A percentile compares a stretch with the other conserved stretches of the same genome.
Conservation (phyloP, 352 stramenopile genomes). For the Phytophthora meadii region DNA sequence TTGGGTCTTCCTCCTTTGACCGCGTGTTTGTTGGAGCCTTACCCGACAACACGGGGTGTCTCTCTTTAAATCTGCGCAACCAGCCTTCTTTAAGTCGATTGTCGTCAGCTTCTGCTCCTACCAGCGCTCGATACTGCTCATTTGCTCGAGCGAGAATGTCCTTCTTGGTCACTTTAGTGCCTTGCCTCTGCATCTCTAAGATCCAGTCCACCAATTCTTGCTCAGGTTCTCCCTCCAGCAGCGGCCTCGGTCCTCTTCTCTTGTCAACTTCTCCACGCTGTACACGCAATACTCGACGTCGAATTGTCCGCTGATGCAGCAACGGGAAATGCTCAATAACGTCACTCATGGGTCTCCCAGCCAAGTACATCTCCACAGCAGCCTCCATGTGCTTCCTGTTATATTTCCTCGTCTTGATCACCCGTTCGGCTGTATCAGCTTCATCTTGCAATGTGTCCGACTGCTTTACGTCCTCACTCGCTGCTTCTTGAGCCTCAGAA, state of each 20-base stretch:
- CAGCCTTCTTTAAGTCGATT: slow-evolving; percentile 29
- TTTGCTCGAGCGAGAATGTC: slow-evolving; percentile 27
- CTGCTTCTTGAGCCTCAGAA: background rate
- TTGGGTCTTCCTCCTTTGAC: slow-evolving; percentile 2
- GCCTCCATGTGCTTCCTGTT: slow-evolving; percentile 33
- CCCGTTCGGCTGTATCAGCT: background rate
- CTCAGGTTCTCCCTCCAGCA: slow-evolving; percentile 28
- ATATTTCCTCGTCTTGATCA: slow-evolving; percentile 28
- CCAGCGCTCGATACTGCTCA: slow-evolving; percentile 19
- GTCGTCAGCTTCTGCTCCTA: background rate
- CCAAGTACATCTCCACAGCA: slow-evolving; percentile 31
- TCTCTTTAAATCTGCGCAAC: slow-evolving; percentile 34
- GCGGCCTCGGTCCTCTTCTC: slow-evolving; percentile 21
- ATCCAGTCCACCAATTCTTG: slow-evolving; percentile 30
- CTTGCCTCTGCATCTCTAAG: slow-evolving; percentile 21
- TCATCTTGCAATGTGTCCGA: background rate
- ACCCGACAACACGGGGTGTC: slow-evolving; percentile 26
- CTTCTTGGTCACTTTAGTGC: slow-evolving; percentile 20
- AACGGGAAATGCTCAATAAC: slow-evolving; percentile 25
- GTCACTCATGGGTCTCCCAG: slow-evolving; percentile 23
- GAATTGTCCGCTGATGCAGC: slow-evolving; percentile 30
- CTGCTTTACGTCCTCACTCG: background rate
- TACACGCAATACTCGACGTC: slow-evolving; percentile 28
- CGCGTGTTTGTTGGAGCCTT: slow-evolving; percentile 4
- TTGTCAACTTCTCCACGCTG: slow-evolving; percentile 30